Evolutionary conservation across 768 basidiomycete genomes (phyloP), one percentile per base, ranked within the genome.

Genomic region (Boletus reticulatus): DNA sequence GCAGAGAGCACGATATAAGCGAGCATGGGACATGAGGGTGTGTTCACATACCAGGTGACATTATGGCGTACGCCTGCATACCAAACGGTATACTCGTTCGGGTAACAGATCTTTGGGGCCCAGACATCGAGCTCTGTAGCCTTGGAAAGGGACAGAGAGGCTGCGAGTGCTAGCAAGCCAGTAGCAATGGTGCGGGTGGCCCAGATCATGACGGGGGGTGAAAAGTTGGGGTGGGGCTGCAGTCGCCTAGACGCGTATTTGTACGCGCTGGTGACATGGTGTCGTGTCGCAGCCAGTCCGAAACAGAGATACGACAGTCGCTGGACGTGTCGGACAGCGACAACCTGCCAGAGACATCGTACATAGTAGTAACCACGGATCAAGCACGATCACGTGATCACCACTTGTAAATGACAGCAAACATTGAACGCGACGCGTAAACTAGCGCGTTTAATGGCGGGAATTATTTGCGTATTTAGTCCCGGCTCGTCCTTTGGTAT

Each of bases 341-440:
- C 27, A 29, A 9, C 9, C 6, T 29, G 1, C 22, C 22, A 22
- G 22, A 2, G 22, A 22, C 22, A 22, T 22, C 22, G 22, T 22
- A 22, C 22, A 3, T 22, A 2, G 22, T 22, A 38, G 17, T 39
- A 9, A 39, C 17, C 38, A 8, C 3, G 3, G 37, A n/a, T 17
- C 8, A 8, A 4, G 16, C 50, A 34, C 48, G 55, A 19, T 58
- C 66, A 66, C 59, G 60, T 64, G 68, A 48, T 17, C 4, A 6
- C 0, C 13, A 1, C 4, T 27, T 16, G 44, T 56, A 70, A 73
- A 64, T 37, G 31, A 31, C 4, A 41, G 24, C 62, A 73, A 74
- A 73, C 55, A 72, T 42, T 56, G 27, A 64, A 69, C 75, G 73
- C 73, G 72, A 74, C 73, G 73, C 73, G 73, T 75, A 68, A 74